Conservation (phyloP, 768 basidiomycete species). For the Russula olivacea region DNA sequence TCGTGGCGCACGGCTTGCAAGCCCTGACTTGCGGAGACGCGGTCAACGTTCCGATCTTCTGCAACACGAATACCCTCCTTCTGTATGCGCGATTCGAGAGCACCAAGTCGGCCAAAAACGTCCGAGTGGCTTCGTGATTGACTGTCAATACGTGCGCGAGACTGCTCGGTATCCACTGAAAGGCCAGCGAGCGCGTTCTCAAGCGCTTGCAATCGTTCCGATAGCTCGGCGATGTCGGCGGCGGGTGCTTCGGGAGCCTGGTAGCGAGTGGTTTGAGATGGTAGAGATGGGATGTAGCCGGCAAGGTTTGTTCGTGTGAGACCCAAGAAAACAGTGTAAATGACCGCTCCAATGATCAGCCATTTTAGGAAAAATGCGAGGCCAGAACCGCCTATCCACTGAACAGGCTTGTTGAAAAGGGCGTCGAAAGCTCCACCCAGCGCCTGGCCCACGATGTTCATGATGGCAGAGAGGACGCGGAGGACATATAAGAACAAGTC, state of each 20-base stretch:
- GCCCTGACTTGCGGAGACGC: slow-evolving; percentile 32
- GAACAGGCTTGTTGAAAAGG: slow-evolving; percentile 44
- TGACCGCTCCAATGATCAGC: slow-evolving; percentile 37
- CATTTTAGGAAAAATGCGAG: slow-evolving; percentile 39
- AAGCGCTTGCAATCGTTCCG: slow-evolving; percentile 53
- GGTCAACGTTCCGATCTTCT: slow-evolving; percentile 49
- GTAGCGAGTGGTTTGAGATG: slow-evolving; percentile 38
- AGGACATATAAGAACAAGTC: slow-evolving; percentile 24
- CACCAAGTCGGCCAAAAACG: slow-evolving; percentile 47
- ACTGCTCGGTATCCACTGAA: slow-evolving; percentile 48
- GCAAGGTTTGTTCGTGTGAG: slow-evolving; percentile 32
- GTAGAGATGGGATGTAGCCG: slow-evolving; percentile 22
- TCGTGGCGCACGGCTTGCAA: slow-evolving; percentile 23
- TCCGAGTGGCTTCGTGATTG: slow-evolving; percentile 48
- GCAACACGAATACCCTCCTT: slow-evolving; percentile 40
- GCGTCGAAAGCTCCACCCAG: slow-evolving; percentile 47
- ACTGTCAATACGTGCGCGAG: slow-evolving; percentile 46
- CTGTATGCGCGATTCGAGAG: slow-evolving; percentile 51
- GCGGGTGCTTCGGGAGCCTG: slow-evolving; percentile 53
- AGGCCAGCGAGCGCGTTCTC: slow-evolving; percentile 60
- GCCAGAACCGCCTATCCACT: slow-evolving; percentile 35
- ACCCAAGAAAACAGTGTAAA: slow-evolving; percentile 44
- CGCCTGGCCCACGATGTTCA: slow-evolving; percentile 31
- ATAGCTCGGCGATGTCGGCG: slow-evolving; percentile 60
- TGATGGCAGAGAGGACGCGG: slow-evolving; percentile 23